Evolutionary conservation across 2,329 filamentous ascomycete genomes (phyloP).

Genomic region (Didymella keratinophila): DNA sequence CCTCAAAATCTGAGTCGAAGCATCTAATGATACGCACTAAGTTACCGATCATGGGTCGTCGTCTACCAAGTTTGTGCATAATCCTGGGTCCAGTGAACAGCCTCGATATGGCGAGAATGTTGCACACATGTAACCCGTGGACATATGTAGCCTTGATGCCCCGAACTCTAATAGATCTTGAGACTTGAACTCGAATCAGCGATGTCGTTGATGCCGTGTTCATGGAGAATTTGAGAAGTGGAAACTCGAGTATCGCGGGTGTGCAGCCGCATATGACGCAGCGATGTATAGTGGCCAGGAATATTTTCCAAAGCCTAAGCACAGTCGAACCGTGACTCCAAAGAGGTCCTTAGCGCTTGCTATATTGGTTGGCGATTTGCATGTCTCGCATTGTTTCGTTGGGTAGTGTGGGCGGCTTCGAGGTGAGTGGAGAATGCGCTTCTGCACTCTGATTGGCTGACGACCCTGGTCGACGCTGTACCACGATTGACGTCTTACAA

Average conservation of each 20-base stretch:
- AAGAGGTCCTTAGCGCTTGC: conserved; percentile 26
- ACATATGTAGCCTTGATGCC: neutral
- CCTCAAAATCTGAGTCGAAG: neutral
- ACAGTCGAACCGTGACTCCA: neutral
- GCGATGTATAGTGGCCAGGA: neutral
- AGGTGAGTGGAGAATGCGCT: conserved; percentile 25
- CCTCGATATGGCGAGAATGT: neutral
- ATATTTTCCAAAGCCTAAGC: neutral
- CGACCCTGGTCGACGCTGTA: conserved; percentile 26
- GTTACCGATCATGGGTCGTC: too few relatives aligned
- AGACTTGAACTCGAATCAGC: neutral
- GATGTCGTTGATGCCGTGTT: neutral
- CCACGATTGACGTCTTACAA: conserved; percentile 39
- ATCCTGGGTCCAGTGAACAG: neutral
- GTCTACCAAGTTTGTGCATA: too few relatives aligned
- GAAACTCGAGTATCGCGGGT: neutral
- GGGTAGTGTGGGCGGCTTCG: conserved; percentile 41
- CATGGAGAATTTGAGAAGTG: too few relatives aligned
- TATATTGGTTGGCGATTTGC: conserved; percentile 18
- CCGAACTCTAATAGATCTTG: too few relatives aligned
- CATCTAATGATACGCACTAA: too few relatives aligned
- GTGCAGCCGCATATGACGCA: neutral
- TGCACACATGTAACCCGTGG: neutral
- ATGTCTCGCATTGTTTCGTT: conserved; percentile 31
- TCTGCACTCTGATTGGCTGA: conserved; percentile 38